Base-by-base conservation (phyloP, 2,329 filamentous ascomycete species). In the Pseudogymnoascus sp. region DNA sequence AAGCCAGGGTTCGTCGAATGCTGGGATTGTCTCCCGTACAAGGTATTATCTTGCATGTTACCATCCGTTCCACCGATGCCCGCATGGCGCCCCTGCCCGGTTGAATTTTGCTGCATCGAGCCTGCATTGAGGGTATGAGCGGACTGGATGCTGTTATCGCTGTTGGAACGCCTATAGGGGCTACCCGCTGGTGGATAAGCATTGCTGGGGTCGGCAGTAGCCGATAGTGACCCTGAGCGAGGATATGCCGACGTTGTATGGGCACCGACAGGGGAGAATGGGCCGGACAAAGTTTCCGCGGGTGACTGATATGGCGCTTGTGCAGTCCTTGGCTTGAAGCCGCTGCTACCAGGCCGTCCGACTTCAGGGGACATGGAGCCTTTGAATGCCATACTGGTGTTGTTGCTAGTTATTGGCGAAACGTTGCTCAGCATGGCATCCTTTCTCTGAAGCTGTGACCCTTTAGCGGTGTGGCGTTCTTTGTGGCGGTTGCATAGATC, bases 401-500 rank as follows among this genome's bases (percentile, higher is more conserved):
- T 37, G 10, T 25, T 60, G 7, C 31, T 40, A 4, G n/a, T 28
- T 40, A 56, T 40, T 38, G 56, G 56, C 23, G 80, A 82, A 34
- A 72, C 70, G 67, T 84, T 82, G 66, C 74, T 77, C 73, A 86
- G 78, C 72, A 87, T 81, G 12, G 83, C 85, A 72, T 92, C 89
- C 75, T 89, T 90, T 64, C 89, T 86, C 73, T 88, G 88, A 62
- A 92, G 77, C 66, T 90, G 87, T 16, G 89, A 91, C 60, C 89
- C 89, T 71, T 90, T 89, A 61, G 89, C 89, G 11, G 87, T 90
- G 75, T 93, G 90, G 46, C 90, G 85, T 73, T 93, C 90, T 73
- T 87, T 84, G 75, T 95, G 90, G 44, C 90, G 87, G 72, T 95
- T 89, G 73, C 95, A 92, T 64, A 99, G 81, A 75, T 99, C 95